Evolutionary conservation across 2,329 filamentous ascomycete genomes (phyloP), one percentile per base, ranked within the genome.

Genomic region (Beauveria sp.): DNA sequence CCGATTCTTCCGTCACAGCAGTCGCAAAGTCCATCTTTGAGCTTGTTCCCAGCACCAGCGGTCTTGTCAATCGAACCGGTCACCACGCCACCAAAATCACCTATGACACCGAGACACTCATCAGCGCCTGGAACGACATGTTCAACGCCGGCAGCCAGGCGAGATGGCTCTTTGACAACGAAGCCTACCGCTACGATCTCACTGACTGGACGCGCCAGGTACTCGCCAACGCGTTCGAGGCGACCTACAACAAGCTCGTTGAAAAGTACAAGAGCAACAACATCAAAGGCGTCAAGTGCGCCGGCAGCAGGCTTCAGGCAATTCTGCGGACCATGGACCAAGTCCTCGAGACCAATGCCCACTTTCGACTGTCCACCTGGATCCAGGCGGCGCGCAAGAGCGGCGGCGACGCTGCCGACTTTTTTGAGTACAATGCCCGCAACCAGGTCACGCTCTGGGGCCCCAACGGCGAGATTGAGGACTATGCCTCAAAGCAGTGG

Each of bases 391-490:
- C 62, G 1, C 59, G 59, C 24, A 52, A 57, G 28, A 56, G 34
- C 34, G 45, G 62, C 24, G 57, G 53, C 28, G 54, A 64, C 22
- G 56, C 65, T 5, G 65, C 72, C 20, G 67, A 72, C 18, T 77
- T 74, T 63, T 74, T 75, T 58, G 74, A 75, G 62, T 78, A 75
- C 66, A 72, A 78, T 50, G 77, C 77, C 5, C 70, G 75, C 12
- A 80, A 80, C 53, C 78, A 80, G 62, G 69, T 81, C 64, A 80
- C 79, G 7, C 70, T 77, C 14, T 81, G 78, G 78, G 78, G 78
- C 0, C 77, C 78, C 66, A 77, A 43, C 38, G 51, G 55, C 26
- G 51, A 60, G 40, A 45, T 81, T 47, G 71, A 65, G 30, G 78
- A 81, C 66, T 81, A 81, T 62, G 77, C 78, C 6, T 75, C 72